phyloP scores from a whole-genome alignment of 208 protist species.

The Acanthamoeba royreba region DNA sequence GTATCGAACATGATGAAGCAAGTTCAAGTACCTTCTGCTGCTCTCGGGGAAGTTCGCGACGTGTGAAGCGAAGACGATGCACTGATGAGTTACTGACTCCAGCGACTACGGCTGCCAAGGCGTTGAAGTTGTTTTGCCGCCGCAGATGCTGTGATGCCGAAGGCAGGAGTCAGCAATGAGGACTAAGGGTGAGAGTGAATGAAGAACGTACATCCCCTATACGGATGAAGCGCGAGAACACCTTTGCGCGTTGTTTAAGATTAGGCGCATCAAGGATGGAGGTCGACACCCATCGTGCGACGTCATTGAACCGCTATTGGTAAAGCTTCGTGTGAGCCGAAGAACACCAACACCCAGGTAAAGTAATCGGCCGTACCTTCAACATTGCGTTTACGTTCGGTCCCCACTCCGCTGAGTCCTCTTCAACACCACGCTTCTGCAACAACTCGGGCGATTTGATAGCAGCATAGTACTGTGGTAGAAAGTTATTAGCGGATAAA shows the following conservation, averaged over 20 bases:
- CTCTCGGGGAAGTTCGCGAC: background rate
- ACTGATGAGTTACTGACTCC: background rate
- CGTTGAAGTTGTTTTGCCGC: background rate
- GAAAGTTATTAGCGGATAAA: background rate
- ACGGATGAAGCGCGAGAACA: background rate
- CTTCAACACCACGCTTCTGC: background rate
- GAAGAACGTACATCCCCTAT: background rate
- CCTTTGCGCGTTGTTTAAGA: background rate
- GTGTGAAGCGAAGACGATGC: background rate
- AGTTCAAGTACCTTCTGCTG: background rate
- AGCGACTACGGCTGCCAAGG: background rate
- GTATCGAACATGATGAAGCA: no score
- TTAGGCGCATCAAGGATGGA: background rate
- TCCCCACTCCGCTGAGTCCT: background rate
- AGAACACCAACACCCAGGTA: background rate
- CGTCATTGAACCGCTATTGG: background rate
- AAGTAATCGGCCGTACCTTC: background rate
- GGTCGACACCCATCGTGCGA: constrained; percentile 8
- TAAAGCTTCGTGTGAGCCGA: no score
- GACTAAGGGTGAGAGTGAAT: background rate
- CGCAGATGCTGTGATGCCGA: background rate
- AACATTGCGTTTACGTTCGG: background rate
- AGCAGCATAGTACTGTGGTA: background rate
- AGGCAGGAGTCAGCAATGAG: background rate
- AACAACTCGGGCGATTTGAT: background rate